phyloP scores from a whole-genome alignment of 225 moss, liverwort and hornwort genomes.

The Sphagnum contortum region DNA sequence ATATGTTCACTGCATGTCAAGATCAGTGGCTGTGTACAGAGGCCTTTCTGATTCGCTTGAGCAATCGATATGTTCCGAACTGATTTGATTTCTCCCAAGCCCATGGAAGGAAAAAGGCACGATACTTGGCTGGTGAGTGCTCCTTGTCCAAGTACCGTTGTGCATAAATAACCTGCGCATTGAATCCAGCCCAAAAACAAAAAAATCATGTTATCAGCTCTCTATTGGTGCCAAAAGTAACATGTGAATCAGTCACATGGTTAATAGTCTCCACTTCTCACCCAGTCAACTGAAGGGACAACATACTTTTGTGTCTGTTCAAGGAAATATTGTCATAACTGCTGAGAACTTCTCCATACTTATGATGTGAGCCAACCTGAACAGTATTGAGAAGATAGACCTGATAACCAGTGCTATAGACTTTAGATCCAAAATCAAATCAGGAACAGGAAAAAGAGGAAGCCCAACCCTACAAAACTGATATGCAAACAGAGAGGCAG shows the following conservation, averaged over 20 bases:
- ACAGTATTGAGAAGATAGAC: no score
- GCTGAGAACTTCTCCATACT: no score
- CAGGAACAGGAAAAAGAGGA: no score
- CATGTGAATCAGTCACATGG: background rate
- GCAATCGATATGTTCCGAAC: conserved; percentile 33
- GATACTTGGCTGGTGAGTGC: conserved; percentile 35
- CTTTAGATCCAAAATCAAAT: no score
- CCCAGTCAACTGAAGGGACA: background rate
- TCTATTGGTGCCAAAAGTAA: background rate
- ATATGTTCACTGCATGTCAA: no score
- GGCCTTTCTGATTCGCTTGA: conserved; percentile 18
- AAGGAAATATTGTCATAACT: no score
- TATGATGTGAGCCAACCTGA: no score
- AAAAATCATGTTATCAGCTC: conserved; percentile 7
- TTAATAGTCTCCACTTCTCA: background rate
- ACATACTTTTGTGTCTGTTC: no score
- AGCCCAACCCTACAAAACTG: no score
- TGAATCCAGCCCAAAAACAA: conserved; percentile 1
- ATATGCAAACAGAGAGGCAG: no score
- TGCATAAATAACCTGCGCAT: conserved; percentile 34
- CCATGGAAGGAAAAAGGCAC: conserved; percentile 55
- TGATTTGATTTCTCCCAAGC: conserved; percentile 35
- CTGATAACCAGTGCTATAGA: no score
- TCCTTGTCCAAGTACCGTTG: conserved; percentile 41
- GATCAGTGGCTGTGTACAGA: no score